Conservation (phyloP, 495 filamentous ascomycete species). For the Tetracladium marchalianum region DNA sequence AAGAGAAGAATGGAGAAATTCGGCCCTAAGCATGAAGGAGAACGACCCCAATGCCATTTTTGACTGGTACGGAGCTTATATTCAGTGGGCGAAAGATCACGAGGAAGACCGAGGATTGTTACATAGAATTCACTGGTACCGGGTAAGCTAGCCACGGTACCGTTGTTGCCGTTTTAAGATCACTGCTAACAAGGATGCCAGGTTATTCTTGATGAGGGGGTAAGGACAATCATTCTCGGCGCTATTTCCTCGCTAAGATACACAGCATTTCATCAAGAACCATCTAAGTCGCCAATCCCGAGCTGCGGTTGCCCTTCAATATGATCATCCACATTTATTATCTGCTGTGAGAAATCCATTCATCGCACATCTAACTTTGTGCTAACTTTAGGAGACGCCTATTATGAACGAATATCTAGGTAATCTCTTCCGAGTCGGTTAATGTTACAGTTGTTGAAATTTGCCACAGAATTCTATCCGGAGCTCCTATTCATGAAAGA, state of each 20-base stretch:
- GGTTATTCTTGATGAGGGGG: conserved; percentile 12
- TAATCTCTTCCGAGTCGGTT: too few relatives aligned
- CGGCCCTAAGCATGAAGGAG: not conserved
- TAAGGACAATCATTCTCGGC: not conserved
- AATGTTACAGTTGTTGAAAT: too few relatives aligned
- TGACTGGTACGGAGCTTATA: too few relatives aligned
- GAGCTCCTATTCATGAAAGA: too few relatives aligned
- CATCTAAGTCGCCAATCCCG: conserved; percentile 29
- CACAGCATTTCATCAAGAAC: conserved; percentile 40
- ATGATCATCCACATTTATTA: conserved; percentile 40
- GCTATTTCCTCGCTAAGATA: not conserved
- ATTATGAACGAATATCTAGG: conserved; percentile 1
- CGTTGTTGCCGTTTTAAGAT: not conserved
- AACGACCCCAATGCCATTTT: not conserved
- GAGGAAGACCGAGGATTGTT: not conserved
- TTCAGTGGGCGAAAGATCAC: conserved; percentile 2
- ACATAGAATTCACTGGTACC: conserved; percentile 5
- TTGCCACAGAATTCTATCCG: too few relatives aligned
- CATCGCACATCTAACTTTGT: not conserved
- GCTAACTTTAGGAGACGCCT: conserved; percentile 4
- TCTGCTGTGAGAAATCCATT: conserved; percentile 3
- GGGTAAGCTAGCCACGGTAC: conserved; percentile 5
- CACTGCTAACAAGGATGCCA: not conserved
- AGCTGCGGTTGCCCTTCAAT: conserved; percentile 40
- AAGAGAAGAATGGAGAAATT: not conserved